These are phyloP conservation scores for Betula pendula DNA, from an alignment of 306 rosid species.

Conservation along the genomic window DNA sequence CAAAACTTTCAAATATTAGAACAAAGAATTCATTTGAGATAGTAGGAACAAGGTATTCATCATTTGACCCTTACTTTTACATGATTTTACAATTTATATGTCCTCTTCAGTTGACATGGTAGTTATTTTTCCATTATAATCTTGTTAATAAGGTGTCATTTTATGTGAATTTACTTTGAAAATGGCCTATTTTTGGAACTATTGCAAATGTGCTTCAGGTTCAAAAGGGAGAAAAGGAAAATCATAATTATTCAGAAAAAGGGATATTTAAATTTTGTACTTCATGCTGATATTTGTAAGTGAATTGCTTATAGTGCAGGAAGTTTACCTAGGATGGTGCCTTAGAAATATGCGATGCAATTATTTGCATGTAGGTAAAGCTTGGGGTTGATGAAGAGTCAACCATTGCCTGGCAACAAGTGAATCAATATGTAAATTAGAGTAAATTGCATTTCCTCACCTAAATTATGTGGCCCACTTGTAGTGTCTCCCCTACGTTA, in stretches of 20 bases:
- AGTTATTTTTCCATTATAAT: too few relatives aligned
- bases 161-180: neutral
- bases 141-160: neutral
- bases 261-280: neutral
- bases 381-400: constrained; percentile 1
- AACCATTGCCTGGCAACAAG: neutral
- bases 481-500: neutral
- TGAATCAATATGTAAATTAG: neutral
- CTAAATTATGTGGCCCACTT: neutral
- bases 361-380: neutral
- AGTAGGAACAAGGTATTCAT: constrained; percentile 66
- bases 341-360: too few relatives aligned
- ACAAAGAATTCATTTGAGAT: constrained; percentile 65
- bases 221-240: neutral
- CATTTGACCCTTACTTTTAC: neutral
- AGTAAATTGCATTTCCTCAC: neutral
- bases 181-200: neutral
- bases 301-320: neutral
- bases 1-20: constrained; percentile 15
- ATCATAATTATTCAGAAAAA: neutral
- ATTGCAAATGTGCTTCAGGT: neutral
- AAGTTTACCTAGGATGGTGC: neutral
- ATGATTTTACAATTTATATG: neutral
- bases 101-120: neutral
- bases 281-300: neutral